phyloP scores from a whole-genome alignment of 208 protist genomes.

The Acanthamoeba healyi region DNA sequence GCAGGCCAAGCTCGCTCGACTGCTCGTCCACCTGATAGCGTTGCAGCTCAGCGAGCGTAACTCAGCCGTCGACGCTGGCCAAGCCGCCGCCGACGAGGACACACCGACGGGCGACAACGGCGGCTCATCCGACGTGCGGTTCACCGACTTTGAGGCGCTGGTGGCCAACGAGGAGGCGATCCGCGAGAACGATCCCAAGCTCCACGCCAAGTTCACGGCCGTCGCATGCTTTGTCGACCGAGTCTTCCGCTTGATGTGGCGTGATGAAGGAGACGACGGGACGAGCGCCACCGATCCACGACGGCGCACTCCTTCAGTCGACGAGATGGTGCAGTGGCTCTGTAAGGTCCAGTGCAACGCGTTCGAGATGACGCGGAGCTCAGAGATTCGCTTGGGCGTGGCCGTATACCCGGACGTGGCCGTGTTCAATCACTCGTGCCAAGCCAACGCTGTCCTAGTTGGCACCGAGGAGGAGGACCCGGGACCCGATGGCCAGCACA shows the following conservation, averaged over 20 bases:
- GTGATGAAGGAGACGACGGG: too few species aligned
- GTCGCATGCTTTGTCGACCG: neutral
- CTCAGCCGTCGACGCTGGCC: too few species aligned
- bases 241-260: neutral
- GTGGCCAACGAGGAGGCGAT: conserved; percentile 18
- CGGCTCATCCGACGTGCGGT: neutral
- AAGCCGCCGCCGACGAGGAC: neutral
- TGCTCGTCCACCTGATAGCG: conserved; percentile 9
- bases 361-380: conserved; percentile 19
- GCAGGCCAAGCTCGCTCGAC: neutral
- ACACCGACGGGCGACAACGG: too few species aligned
- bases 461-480: neutral
- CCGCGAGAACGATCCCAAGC: neutral
- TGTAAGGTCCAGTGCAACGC: conserved; percentile 30
- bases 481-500: neutral
- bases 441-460: conserved; percentile 19
- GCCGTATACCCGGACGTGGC: neutral
- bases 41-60: neutral
- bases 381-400: neutral
- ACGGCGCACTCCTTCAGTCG: too few species aligned
- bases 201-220: neutral
- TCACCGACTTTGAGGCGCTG: neutral
- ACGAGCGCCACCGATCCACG: neutral
- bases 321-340: conserved; percentile 15
- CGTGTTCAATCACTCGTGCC: conserved; percentile 47